phyloP scores from a whole-genome alignment of 2,329 filamentous ascomycete species.

The Colletotrichum destructivum region DNA sequence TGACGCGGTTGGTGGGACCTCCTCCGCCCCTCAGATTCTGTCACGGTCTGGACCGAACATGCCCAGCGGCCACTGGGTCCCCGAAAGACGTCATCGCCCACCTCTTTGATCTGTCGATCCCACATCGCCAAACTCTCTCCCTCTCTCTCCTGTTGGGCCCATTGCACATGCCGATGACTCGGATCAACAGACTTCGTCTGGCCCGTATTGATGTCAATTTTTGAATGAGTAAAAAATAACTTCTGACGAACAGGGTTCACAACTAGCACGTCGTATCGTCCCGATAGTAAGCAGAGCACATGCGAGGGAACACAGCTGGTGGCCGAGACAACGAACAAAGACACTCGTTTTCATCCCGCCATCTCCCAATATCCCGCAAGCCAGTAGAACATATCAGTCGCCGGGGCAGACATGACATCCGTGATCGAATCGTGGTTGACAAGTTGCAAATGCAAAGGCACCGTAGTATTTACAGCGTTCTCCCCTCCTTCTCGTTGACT shows the following conservation, averaged over 20 bases:
- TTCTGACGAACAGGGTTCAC: too few relatives aligned
- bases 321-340: neutral
- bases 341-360: neutral
- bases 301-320: neutral
- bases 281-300: neutral
- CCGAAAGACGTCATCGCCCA: constrained; percentile 27
- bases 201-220: neutral
- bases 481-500: neutral
- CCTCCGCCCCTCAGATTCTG: neutral
- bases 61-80: neutral
- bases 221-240: too few relatives aligned
- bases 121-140: neutral
- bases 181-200: neutral
- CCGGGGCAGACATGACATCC: neutral
- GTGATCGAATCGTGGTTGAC: constrained; percentile 8
- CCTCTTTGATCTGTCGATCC: constrained; percentile 12
- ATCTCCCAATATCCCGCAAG: neutral
- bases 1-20: constrained; percentile 28
- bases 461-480: constrained; percentile 19
- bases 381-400: neutral
- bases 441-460: constrained; percentile 24
- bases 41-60: constrained; percentile 27
- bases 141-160: neutral
- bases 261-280: too few relatives aligned
- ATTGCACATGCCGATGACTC: neutral